Percentiles rank a stretch among this genome's conserved stretches.
These are phyloP conservation scores for Penicillium lagena DNA, from an alignment of 495 filamentous ascomycete genomes.

Conservation along the genomic window DNA sequence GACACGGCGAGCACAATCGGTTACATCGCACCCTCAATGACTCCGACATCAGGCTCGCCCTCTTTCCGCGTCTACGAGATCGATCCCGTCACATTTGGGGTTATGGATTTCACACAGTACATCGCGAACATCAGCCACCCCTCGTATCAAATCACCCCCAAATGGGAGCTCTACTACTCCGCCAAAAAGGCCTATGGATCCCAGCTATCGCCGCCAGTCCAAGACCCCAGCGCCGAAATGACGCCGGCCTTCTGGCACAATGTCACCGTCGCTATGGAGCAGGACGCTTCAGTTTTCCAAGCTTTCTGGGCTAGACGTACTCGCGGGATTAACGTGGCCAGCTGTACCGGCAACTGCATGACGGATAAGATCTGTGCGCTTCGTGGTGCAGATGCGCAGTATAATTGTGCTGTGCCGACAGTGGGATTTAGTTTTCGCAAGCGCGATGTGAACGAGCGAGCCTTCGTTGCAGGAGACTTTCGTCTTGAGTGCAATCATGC, in stretches of 20 bases:
- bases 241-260: slow-evolving; percentile 55
- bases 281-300: slow-evolving; percentile 27
- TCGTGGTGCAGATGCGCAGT: slow-evolving; percentile 31
- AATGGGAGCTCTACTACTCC: slow-evolving; percentile 48
- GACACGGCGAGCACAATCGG: slow-evolving; percentile 38
- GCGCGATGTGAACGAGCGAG: slow-evolving; percentile 1
- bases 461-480: background rate
- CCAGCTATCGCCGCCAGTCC: slow-evolving; percentile 31
- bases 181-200: slow-evolving; percentile 47
- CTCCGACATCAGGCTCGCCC: slow-evolving; percentile 44
- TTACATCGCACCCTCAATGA: slow-evolving; percentile 48
- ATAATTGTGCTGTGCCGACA: slow-evolving; percentile 17
- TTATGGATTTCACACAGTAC: slow-evolving; percentile 48
- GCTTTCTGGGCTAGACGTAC: slow-evolving; percentile 29
- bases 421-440: slow-evolving; percentile 19
- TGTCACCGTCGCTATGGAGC: slow-evolving; percentile 39
- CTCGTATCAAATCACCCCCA: slow-evolving; percentile 30
- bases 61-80: slow-evolving; percentile 52
- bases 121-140: slow-evolving; percentile 43
- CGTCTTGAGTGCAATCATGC: slow-evolving; percentile 19
- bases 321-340: slow-evolving; percentile 25
- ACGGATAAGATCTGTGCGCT: slow-evolving; percentile 34
- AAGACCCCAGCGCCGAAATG: slow-evolving; percentile 31
- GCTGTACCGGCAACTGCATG: slow-evolving; percentile 29
- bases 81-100: slow-evolving; percentile 47